Percentiles rank a stretch among this genome's conserved stretches.
phyloP scores from a whole-genome alignment of 441 rosid species.

The Gossypium gossypioides region DNA sequence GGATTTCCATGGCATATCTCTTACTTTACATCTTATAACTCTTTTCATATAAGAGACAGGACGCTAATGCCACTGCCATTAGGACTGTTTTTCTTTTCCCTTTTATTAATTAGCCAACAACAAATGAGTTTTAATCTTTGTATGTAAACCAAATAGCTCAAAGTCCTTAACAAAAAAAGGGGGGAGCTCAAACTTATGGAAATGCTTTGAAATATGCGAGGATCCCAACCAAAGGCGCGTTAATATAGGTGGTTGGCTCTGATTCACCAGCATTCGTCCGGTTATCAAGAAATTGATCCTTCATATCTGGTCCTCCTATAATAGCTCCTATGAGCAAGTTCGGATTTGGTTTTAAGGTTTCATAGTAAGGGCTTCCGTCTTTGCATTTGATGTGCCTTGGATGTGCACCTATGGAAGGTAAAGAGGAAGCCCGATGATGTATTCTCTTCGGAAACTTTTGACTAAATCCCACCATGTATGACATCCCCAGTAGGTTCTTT shows the following conservation, averaged over 20 bases:
- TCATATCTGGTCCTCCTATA: constrained; percentile 25
- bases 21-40: too few species aligned
- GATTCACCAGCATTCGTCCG: constrained; percentile 9
- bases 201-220: constrained; percentile 21
- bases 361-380: constrained; percentile 20
- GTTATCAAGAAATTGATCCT: constrained; percentile 18
- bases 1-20: too few species aligned
- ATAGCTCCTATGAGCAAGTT: constrained; percentile 30
- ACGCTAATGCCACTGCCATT: not conserved
- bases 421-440: constrained; percentile 30
- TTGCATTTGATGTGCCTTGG: constrained; percentile 19
- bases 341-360: constrained; percentile 15
- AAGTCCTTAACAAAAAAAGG: too few species aligned
- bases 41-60: not conserved
- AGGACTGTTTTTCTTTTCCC: not conserved
- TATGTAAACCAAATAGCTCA: not conserved
- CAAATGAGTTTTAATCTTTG: not conserved
- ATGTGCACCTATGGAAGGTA: constrained; percentile 24
- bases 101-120: not conserved
- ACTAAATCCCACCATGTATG: constrained; percentile 37
- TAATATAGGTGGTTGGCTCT: constrained; percentile 31
- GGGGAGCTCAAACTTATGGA: not conserved
- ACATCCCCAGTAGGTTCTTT: constrained; percentile 29
- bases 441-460: constrained; percentile 22
- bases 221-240: constrained; percentile 29